Conservation (phyloP, 2,329 filamentous ascomycete genomes). For the Colletotrichum nymphaeae region DNA sequence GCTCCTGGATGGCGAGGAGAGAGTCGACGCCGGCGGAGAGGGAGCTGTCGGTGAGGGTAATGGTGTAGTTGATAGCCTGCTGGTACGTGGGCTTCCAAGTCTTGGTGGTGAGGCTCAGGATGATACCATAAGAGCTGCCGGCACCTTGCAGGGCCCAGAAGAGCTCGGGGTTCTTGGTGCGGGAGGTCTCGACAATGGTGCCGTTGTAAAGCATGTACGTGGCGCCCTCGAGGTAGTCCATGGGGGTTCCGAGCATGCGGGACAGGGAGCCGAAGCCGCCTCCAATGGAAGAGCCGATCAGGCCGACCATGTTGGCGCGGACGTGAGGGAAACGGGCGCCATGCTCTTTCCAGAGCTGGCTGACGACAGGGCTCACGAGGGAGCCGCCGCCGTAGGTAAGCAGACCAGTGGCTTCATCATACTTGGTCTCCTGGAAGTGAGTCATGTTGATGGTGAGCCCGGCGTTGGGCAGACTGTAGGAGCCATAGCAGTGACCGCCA, state of each 20-base stretch:
- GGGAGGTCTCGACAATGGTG: conserved; percentile 29
- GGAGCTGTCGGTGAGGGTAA: conserved; percentile 25
- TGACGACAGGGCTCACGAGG: conserved; percentile 32
- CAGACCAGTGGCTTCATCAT: conserved; percentile 19
- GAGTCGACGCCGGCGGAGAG: conserved; percentile 23
- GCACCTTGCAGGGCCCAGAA: conserved; percentile 37
- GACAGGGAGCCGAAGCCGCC: conserved; percentile 35
- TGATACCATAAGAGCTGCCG: conserved; percentile 34
- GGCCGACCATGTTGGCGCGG: conserved; percentile 33
- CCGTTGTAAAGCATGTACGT: conserved; percentile 38
- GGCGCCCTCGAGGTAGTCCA: conserved; percentile 32
- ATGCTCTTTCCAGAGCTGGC: conserved; percentile 34
- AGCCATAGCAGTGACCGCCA: conserved; percentile 33
- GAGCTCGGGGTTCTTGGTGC: conserved; percentile 34
- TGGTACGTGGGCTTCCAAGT: conserved; percentile 26
- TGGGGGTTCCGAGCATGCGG: conserved; percentile 34
- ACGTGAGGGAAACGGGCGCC: conserved; percentile 36
- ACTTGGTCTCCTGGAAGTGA: conserved; percentile 31
- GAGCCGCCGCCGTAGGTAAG: conserved; percentile 33
- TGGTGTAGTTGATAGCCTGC: conserved; percentile 32
- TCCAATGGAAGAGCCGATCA: conserved; percentile 31
- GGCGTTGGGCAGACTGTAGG: conserved; percentile 26
- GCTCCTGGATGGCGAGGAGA: conserved; percentile 33
- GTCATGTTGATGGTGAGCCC: conserved; percentile 34
- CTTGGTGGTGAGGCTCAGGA: conserved; percentile 30